Evolutionary conservation across 441 rosid genomes (phyloP).

Genomic region (Kokia cookei): DNA sequence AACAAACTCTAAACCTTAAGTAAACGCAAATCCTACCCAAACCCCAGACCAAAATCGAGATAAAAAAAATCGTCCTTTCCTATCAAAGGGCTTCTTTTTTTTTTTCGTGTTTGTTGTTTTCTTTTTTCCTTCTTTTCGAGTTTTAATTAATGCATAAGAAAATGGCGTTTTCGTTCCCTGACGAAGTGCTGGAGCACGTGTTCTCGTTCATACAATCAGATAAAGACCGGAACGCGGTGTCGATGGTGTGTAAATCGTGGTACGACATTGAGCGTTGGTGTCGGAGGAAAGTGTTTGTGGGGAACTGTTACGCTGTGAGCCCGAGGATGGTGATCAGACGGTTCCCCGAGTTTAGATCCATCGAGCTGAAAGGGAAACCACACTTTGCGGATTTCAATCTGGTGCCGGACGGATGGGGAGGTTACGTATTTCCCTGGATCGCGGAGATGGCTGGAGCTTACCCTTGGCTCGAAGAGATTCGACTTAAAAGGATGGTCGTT

Average conservation of each 20-base stretch:
- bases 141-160: constrained; percentile 32
- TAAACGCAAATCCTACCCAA: neutral
- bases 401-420: constrained; percentile 98
- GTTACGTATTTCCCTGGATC: constrained; percentile 71
- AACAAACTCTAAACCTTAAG: neutral
- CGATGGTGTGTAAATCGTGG: constrained; percentile 95
- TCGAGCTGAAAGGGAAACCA: constrained; percentile 87
- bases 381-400: constrained; percentile 87
- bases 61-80: neutral
- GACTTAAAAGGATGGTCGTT: constrained; percentile 85
- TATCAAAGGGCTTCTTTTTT: neutral
- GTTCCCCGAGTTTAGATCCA: constrained; percentile 77
- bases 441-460: constrained; percentile 46
- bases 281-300: constrained; percentile 59
- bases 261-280: constrained; percentile 65
- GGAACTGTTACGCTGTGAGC: constrained; percentile 79
- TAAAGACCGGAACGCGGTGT: constrained; percentile 73
- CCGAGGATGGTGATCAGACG: constrained; percentile 52
- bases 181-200: constrained; percentile 74
- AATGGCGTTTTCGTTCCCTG: constrained; percentile 60
- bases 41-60: neutral
- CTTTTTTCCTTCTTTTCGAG: neutral
- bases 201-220: constrained; percentile 54
- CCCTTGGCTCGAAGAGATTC: constrained; percentile 69
- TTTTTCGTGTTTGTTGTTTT: neutral